Percentiles rank a stretch among this genome's conserved stretches.
These are phyloP conservation scores for Reutealis trisperma DNA, from an alignment of 345 rosid genomes.

Conservation along the genomic window DNA sequence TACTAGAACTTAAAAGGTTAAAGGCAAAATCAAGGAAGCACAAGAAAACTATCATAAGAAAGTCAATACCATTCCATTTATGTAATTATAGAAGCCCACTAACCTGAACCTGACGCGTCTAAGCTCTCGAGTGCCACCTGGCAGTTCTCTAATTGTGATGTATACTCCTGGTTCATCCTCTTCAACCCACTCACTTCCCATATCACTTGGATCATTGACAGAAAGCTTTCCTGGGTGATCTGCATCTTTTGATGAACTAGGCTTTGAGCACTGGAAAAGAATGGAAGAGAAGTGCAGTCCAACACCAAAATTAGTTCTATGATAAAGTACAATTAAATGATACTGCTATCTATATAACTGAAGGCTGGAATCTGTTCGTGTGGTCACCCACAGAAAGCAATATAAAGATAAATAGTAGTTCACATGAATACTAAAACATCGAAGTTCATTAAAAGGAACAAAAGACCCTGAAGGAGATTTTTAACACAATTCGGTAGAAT, in stretches of 20 bases:
- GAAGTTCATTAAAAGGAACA: not conserved
- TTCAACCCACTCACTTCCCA: slow-evolving; percentile 92
- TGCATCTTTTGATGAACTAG: slow-evolving; percentile 72
- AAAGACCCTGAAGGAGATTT: not conserved
- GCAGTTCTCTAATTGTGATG: slow-evolving; percentile 76
- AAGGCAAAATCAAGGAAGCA: not conserved
- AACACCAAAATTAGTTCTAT: slow-evolving; percentile 5
- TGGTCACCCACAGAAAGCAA: not conserved
- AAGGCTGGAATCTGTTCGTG: not conserved
- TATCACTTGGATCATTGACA: slow-evolving; percentile 84
- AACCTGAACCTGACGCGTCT: slow-evolving; percentile 97
- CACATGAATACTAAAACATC: slow-evolving; percentile 1
- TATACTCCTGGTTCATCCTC: slow-evolving; percentile 96
- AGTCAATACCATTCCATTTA: not conserved
- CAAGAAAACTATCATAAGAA: not conserved
- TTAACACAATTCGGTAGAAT: not conserved
- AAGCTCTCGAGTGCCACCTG: slow-evolving; percentile 82
- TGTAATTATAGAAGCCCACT: slow-evolving; percentile 8
- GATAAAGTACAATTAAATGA: not conserved
- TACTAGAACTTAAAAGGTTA: not conserved
- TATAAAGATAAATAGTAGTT: not conserved
- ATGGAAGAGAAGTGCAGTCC: not conserved
- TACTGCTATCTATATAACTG: not conserved
- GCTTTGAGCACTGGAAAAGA: slow-evolving; percentile 48
- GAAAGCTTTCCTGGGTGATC: slow-evolving; percentile 79